These are phyloP conservation scores for Bacidia gigantensis DNA, from an alignment of 495 filamentous ascomycete genomes.

Conservation along the genomic window DNA sequence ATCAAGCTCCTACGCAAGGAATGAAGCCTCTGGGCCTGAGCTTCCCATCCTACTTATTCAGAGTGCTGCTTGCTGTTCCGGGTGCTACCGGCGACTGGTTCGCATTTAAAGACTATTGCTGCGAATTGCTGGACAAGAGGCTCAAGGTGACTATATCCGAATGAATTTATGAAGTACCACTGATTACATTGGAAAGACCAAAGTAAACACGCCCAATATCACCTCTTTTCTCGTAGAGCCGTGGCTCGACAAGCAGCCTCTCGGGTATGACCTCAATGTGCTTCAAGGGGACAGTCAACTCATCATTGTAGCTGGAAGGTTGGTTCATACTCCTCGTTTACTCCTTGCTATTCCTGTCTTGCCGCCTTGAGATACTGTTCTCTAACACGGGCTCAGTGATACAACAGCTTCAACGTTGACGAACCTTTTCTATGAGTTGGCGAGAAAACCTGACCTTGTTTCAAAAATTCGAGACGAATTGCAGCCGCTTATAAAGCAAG, in stretches of 20 bases:
- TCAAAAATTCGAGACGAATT: neutral
- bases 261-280: constrained; percentile 3
- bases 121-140: constrained; percentile 17
- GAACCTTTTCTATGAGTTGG: constrained; percentile 27
- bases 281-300: constrained; percentile 11
- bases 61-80: constrained; percentile 23
- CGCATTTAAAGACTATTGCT: constrained; percentile 18
- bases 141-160: constrained; percentile 8
- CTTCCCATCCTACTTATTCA: constrained; percentile 28
- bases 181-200: constrained; percentile 12
- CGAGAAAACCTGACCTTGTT: neutral
- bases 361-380: neutral
- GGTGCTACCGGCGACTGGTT: constrained; percentile 22
- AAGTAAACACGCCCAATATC: constrained; percentile 21
- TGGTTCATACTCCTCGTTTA: neutral
- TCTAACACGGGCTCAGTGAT: constrained; percentile 19
- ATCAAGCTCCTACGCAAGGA: constrained; percentile 21
- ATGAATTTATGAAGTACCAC: neutral
- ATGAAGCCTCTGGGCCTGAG: constrained; percentile 26
- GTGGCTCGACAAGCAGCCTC: constrained; percentile 20
- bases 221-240: constrained; percentile 24
- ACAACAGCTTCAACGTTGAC: constrained; percentile 28
- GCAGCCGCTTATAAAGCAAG: neutral
- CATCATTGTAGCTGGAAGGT: constrained; percentile 10
- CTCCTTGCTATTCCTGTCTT: neutral